Conservation (phyloP, 306 rosid species). For the Oxytropis ochrocephala region DNA sequence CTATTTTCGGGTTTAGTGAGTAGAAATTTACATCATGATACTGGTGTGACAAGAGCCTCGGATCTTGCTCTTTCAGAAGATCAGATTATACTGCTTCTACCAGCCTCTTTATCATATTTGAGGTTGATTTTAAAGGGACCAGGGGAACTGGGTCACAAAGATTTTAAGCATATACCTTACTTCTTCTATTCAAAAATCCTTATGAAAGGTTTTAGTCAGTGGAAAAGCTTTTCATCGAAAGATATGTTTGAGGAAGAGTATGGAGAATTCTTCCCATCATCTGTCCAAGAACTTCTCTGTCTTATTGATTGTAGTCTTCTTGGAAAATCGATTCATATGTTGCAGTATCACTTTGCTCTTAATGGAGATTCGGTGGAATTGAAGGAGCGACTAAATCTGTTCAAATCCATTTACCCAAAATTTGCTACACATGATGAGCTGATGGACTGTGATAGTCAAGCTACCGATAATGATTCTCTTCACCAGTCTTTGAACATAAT, state of each 20-base stretch:
- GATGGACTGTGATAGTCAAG: constrained; percentile 47
- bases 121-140: constrained; percentile 39
- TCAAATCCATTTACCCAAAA: constrained; percentile 47
- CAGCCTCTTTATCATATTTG: constrained; percentile 57
- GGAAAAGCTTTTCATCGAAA: constrained; percentile 58
- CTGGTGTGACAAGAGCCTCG: constrained; percentile 18
- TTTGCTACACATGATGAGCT: constrained; percentile 39
- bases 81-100: constrained; percentile 67
- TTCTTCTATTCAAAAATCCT: constrained; percentile 64
- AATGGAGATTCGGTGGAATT: constrained; percentile 43
- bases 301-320: constrained; percentile 66
- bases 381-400: constrained; percentile 51
- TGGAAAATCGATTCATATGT: constrained; percentile 62
- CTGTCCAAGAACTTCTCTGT: constrained; percentile 49
- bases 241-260: constrained; percentile 64
- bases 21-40: constrained; percentile 29
- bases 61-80: constrained; percentile 46
- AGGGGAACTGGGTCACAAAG: constrained; percentile 31
- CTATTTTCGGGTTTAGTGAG: constrained; percentile 39
- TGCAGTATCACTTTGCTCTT: constrained; percentile 50
- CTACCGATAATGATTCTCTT: constrained; percentile 36
- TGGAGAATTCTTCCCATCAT: constrained; percentile 49
- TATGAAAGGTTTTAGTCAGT: constrained; percentile 53
- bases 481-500: constrained; percentile 47
- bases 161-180: constrained; percentile 34